Evolutionary conservation across 306 rosid genomes (phyloP), one percentile per base, ranked within the genome.

Genomic region (Quercus glauca): DNA sequence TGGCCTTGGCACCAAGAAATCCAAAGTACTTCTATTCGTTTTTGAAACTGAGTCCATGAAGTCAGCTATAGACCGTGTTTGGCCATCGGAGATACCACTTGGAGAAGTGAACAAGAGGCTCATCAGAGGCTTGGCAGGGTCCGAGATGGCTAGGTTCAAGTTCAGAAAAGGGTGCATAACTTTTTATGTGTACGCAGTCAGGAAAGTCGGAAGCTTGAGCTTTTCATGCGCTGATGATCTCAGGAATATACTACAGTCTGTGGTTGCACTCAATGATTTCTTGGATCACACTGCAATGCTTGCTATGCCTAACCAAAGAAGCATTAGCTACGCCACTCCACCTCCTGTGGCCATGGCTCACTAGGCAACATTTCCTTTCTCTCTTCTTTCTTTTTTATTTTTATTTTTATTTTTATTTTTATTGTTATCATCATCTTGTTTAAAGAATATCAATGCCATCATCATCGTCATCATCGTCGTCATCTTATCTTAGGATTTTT

Each of bases 251-350:
- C 75, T 96, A 35, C 96, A 96, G 25, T 91, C 97, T 5, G 97
- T 96, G 10, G 94, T 93, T 26, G 94, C 85, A 58, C 96, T 96
- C 26, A 91, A 93, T 14, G 99, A 96, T 84, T 96, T 96, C 89
- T 84, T 96, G 91, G 99, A 96, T 80, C 99, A 96, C 28, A 96
- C 99, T 68, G 86, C 85, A 23, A 96, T 96, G 99, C 94, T 96
- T 56, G 93, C 99, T 23, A 78, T 93, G 97, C 96, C 99, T 8
- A 63, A 90, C 64, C 99, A 96, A 75, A 91, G 96, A 89, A 90
- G 81, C 73, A 90, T 96, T 29, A 87, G 70, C 71, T 90, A 79
- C 76, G 85, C 92, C 59, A 86, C 81, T 23, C 81, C 92, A 2
- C 87, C 81, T 23, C 81, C 92, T 3, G 91, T 88, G 23, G 98